A percentile compares a stretch with the other conserved stretches of the same genome.
Evolutionary conservation across 163 green algal species (phyloP).

Genomic region (Smithsoniella earleae): DNA sequence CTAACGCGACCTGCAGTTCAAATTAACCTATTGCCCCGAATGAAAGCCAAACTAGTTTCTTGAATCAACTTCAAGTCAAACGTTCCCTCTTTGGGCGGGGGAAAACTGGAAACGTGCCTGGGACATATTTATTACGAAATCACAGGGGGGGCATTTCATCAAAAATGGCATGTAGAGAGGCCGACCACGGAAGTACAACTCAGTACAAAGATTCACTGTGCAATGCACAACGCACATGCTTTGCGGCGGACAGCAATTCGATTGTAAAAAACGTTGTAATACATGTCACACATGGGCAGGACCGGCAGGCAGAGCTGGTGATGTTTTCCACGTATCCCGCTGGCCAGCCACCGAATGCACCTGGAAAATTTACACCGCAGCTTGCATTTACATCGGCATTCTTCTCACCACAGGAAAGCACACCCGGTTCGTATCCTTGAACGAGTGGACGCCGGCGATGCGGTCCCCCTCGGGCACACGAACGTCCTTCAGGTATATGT

Average conservation of each 20-base stretch:
- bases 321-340: no score
- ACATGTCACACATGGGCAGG: not conserved
- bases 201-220: no score
- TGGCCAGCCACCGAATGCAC: no score
- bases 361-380: no score
- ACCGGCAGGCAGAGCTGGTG: not conserved
- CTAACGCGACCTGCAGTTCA: not conserved
- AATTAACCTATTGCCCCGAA: not conserved
- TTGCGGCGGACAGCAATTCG: not conserved
- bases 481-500: constrained; percentile 66
- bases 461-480: constrained; percentile 80
- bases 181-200: no score
- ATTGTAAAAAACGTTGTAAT: not conserved
- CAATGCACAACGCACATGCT: not conserved
- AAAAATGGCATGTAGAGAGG: no score
- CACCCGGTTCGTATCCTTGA: constrained; percentile 69
- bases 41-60: not conserved
- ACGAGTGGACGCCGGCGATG: constrained; percentile 73
- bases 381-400: no score
- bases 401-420: not conserved
- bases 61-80: no score
- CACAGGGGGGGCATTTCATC: no score
- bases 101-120: no score
- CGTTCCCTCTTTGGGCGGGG: no score
- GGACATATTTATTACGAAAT: no score